Evolutionary conservation across 140 eudicot species (phyloP), one percentile per base, ranked within the genome.

Genomic region (Bidens hawaiensis): DNA sequence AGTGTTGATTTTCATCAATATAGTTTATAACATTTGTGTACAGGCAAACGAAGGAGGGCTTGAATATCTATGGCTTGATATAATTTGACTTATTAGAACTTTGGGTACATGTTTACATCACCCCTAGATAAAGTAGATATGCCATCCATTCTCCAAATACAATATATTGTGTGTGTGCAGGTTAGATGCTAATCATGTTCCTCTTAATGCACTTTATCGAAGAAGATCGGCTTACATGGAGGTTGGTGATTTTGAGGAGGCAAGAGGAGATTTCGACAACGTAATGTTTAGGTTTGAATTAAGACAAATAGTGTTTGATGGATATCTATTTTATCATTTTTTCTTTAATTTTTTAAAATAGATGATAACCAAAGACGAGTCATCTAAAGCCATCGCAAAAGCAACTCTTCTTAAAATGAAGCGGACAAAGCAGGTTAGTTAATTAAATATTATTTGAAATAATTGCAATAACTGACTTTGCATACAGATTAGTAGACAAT

Each of bases 171-270:
- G n/a, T n/a, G n/a, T 66, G 22, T 85, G 69, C 64, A 94, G 99
- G 99, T 94, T 94, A 65, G 99, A 94, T 68, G 76, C 82, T 45
- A 83, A 84, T 48, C 99, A 97, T 40, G 89, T 69, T 67, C 99
- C 88, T 71, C 94, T 82, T 7, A 94, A 94, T 81, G 99, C 99
- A 62, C 83, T 94, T 28, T 94, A 94, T 76, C 81, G 99, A 16
- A 87, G 99, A 52, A 97, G 99, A 77, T 85, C 85, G 97, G 99
- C 99, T 17, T 80, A 85, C 79, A 85, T 88, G 96, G 82, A 75
- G 57, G 79, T 62, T 55, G 99, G 94, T 43, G 97, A 94, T 69
- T 94, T 76, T 65, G 95, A 83, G 48, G 95, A 94, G 70, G 99
- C 99, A 57, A 83, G 95, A 68, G 60, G 14, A 21, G 99, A 94